Conservation (phyloP, 2,329 filamentous ascomycete genomes). For the Arthrobotrys conoides region DNA sequence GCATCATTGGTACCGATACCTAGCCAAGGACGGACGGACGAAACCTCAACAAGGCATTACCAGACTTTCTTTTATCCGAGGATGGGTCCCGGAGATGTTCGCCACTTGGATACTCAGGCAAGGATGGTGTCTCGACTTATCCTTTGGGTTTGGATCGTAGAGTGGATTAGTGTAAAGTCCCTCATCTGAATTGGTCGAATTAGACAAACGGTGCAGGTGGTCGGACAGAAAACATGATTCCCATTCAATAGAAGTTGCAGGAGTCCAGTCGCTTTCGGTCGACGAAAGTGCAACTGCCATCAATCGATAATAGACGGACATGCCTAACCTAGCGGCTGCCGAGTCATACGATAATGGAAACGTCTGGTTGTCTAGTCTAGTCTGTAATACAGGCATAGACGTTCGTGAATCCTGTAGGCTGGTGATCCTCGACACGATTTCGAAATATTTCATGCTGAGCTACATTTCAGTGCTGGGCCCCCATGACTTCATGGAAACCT, state of each 20-base stretch:
- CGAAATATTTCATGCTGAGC: neutral
- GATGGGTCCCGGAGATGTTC: slow-evolving; percentile 19
- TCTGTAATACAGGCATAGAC: neutral
- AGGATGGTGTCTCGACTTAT: neutral
- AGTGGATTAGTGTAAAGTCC: slow-evolving; percentile 12
- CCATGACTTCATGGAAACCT: neutral
- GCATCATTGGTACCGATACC: slow-evolving; percentile 33
- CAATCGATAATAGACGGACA: neutral
- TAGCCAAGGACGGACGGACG: slow-evolving; percentile 26
- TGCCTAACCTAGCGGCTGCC: neutral
- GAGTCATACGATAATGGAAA: slow-evolving; percentile 3
- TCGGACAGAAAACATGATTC: neutral
- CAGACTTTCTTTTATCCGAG: slow-evolving; percentile 30
- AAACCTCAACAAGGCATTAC: slow-evolving; percentile 14
- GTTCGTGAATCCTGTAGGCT: neutral
- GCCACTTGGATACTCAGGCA: neutral
- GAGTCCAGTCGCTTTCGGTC: neutral
- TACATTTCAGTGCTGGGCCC: neutral
- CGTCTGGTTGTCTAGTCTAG: neutral
- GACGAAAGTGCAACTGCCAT: slow-evolving; percentile 8
- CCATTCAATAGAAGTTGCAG: slow-evolving; percentile 17
- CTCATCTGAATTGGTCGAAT: slow-evolving; percentile 1
- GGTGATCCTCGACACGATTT: neutral
- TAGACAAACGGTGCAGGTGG: slow-evolving; percentile 13
- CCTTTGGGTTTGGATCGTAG: neutral